Evolutionary conservation across 768 basidiomycete species (phyloP), one percentile per base, ranked within the genome.

Genomic region (Boletus tomentosulus): DNA sequence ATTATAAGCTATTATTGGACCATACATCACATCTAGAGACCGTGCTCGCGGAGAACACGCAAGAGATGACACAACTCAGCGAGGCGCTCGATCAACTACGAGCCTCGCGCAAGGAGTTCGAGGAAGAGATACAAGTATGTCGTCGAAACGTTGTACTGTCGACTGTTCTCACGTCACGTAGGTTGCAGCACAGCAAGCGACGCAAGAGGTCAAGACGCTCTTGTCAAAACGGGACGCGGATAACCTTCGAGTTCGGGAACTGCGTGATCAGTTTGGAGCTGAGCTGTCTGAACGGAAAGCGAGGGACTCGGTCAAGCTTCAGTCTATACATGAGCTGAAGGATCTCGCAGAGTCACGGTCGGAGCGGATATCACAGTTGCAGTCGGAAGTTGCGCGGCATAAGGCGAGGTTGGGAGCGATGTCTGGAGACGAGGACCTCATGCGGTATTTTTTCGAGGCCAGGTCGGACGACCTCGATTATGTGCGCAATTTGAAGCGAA

Each of bases 321-420:
- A 80, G 8, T 82, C 85, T 11, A 61, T 79, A 9, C 78, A 85
- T 49, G 86, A 94, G 65, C 76, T 84, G 48, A 84, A 85, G 64
- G 71, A 72, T 3, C 70, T 94, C 28, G 80, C 81, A 6, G 83
- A 86, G 49, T 79, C 83, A 8, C 83, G 86, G 59, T 73, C 75
- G 83, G 89, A 88, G 55, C 86, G 93, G 37, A 84, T 98, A 42
- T 66, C 67, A 12, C 80, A 83, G 28, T 66, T 96, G 25, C 74
- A 83, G 56, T 86, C 86, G 2, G 92, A 98, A 67, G 73, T 88
- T 11, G 77, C 74, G 39, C 78, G 93, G 24, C 75, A 87, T 57
- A 90, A 87, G 67, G 78, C 86, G 15, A 80, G 81, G 30, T 73
- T 95, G n/a, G 92, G 89, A 19, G 90, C 91, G 0, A 72, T 83